Conservation (phyloP, 768 basidiomycete species). For the Rhodosporidiobolus odoratus region DNA sequence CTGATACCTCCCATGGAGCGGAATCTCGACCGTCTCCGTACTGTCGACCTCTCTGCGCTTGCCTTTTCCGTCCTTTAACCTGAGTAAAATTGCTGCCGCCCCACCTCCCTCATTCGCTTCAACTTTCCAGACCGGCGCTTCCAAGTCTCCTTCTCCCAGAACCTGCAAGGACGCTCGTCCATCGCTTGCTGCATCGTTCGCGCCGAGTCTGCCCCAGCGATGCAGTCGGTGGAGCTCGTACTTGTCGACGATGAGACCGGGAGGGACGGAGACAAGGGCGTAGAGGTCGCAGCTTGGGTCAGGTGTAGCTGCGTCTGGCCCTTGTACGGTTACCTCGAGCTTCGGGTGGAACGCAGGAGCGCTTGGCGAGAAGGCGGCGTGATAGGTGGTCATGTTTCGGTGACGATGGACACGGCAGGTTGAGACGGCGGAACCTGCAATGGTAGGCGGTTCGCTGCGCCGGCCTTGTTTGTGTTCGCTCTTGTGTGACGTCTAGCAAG, state of each 20-base stretch:
- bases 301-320: background rate
- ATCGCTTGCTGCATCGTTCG: background rate
- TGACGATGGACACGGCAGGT: background rate
- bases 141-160: conserved; percentile 28
- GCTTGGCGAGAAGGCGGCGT: background rate
- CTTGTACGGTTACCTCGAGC: background rate
- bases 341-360: background rate
- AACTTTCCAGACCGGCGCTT: conserved; percentile 16
- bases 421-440: background rate
- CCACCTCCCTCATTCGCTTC: background rate
- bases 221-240: conserved; percentile 31
- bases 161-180: background rate
- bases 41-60: background rate
- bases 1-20: conserved; percentile 36
- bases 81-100: background rate
- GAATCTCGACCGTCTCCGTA: conserved; percentile 2
- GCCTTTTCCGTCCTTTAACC: background rate
- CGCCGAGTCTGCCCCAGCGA: conserved; percentile 10
- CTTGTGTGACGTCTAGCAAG: no score
- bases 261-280: background rate
- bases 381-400: background rate
- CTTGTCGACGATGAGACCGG: conserved; percentile 30
- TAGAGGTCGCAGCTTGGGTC: conserved; percentile 20
- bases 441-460: no score
- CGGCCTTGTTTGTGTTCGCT: no score